Percentiles rank a stretch among this genome's conserved stretches.
Evolutionary conservation across 176 grass and related monocot species (phyloP).

Genomic region (Microstegium vimineum): DNA sequence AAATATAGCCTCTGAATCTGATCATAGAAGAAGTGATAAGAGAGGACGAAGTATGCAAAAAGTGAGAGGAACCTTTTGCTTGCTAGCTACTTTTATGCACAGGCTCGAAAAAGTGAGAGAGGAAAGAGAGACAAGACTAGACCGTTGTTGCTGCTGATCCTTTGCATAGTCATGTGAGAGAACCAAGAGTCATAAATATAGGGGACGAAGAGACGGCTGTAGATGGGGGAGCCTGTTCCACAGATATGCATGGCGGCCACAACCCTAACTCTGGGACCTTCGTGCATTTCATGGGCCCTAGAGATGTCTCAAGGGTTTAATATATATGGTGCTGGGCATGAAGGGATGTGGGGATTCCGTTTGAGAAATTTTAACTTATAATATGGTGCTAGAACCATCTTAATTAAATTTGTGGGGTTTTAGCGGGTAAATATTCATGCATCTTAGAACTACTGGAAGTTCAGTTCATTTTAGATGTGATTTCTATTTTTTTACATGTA

Average conservation of each 20-base stretch:
- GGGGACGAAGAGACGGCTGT: conserved; percentile 18
- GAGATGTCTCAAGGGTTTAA: conserved; percentile 10
- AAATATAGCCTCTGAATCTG: conserved; percentile 1
- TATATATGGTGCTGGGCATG: neutral
- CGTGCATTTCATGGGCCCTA: neutral
- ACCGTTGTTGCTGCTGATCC: conserved; percentile 26
- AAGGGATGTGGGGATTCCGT: neutral
- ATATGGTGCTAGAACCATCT: neutral
- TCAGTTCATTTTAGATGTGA: neutral
- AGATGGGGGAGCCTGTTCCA: neutral
- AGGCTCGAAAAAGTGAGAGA: neutral
- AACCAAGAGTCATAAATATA: conserved; percentile 34
- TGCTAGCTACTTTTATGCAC: neutral
- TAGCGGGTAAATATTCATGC: neutral
- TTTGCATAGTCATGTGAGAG: conserved; percentile 15
- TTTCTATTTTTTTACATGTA: neutral
- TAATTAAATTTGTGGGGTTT: neutral
- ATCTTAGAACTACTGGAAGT: neutral
- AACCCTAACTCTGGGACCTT: conserved; percentile 20
- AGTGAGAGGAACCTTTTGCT: conserved; percentile 2
- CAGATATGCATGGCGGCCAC: neutral
- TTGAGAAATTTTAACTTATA: neutral
- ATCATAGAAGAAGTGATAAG: neutral
- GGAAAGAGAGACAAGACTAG: conserved; percentile 7
- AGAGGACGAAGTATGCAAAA: conserved; percentile 19